These are phyloP conservation scores for Xylaria castorea DNA, from an alignment of 495 filamentous ascomycete genomes.

Conservation along the genomic window DNA sequence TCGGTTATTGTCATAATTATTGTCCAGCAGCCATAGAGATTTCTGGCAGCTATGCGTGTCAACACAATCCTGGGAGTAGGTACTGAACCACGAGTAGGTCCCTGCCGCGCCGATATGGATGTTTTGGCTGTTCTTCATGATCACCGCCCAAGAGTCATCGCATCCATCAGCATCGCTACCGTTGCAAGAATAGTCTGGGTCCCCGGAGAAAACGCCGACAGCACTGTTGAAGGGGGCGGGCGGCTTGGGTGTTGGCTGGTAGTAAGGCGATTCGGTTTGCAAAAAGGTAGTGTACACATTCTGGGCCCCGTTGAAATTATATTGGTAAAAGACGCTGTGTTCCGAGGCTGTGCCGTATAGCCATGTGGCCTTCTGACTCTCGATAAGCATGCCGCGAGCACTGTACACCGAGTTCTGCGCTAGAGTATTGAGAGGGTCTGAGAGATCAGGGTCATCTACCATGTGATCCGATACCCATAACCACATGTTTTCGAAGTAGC, in stretches of 20 bases:
- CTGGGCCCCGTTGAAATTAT: slow-evolving; percentile 65
- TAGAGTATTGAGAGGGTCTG: slow-evolving; percentile 26
- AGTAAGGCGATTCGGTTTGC: slow-evolving; percentile 78
- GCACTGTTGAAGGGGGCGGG: slow-evolving; percentile 46
- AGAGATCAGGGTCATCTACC: slow-evolving; percentile 37
- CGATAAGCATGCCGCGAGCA: slow-evolving; percentile 63
- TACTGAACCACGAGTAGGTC: slow-evolving; percentile 74
- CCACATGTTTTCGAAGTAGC: slow-evolving; percentile 76
- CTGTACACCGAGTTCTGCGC: slow-evolving; percentile 63
- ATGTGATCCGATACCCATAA: slow-evolving; percentile 73
- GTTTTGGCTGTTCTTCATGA: slow-evolving; percentile 61
- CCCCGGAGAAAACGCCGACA: slow-evolving; percentile 31
- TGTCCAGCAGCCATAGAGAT: slow-evolving; percentile 11
- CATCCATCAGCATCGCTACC: slow-evolving; percentile 62
- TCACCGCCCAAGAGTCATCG: slow-evolving; percentile 65
- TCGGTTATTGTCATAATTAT: slow-evolving; percentile 16
- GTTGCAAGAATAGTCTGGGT: slow-evolving; percentile 46
- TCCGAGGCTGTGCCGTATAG: slow-evolving; percentile 69
- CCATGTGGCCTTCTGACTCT: slow-evolving; percentile 54
- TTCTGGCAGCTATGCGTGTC: slow-evolving; percentile 73
- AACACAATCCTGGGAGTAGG: slow-evolving; percentile 71
- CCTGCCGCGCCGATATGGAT: slow-evolving; percentile 70
- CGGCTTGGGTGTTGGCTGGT: slow-evolving; percentile 69
- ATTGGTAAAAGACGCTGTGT: slow-evolving; percentile 74
- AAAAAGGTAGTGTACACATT: slow-evolving; percentile 70